A percentile compares a stretch with the other conserved stretches of the same genome.
phyloP scores from a whole-genome alignment of 1,284 basidiomycete species.

The Tilletia setariae region DNA sequence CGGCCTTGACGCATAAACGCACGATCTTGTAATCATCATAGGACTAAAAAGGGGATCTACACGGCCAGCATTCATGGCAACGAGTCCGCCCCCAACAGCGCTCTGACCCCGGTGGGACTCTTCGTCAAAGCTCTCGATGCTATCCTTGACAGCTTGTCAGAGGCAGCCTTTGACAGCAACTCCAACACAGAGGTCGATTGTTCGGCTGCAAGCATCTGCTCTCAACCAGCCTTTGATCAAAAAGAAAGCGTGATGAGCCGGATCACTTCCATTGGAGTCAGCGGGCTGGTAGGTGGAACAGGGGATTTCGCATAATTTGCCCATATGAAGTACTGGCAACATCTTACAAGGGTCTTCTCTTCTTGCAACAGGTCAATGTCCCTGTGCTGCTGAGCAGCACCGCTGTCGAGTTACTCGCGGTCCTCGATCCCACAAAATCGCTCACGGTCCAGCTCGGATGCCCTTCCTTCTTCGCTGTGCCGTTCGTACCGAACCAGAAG shows the following conservation, averaged over 20 bases:
- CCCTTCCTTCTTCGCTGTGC: constrained; percentile 9
- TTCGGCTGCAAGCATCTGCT: no score
- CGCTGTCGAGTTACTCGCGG: neutral
- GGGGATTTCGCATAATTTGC: no score
- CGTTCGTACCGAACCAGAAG: neutral
- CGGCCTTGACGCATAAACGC: neutral
- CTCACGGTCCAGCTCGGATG: neutral
- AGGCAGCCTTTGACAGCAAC: neutral
- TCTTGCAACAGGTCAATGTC: constrained; percentile 6
- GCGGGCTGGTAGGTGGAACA: neutral
- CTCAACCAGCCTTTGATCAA: no score
- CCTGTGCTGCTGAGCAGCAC: constrained; percentile 12
- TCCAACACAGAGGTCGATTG: no score
- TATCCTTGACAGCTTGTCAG: neutral
- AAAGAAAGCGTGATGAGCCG: constrained; percentile 5
- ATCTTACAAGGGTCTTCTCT: no score
- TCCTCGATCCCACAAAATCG: neutral
- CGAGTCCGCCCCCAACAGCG: neutral
- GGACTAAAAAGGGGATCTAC: neutral
- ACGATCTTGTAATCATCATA: neutral
- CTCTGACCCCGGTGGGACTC: neutral
- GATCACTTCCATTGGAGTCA: neutral
- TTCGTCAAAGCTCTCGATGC: constrained; percentile 1
- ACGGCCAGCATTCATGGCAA: neutral
- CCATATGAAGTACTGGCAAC: no score